Evolutionary conservation across 306 rosid genomes (phyloP).

Genomic region (Ormosia emarginata): DNA sequence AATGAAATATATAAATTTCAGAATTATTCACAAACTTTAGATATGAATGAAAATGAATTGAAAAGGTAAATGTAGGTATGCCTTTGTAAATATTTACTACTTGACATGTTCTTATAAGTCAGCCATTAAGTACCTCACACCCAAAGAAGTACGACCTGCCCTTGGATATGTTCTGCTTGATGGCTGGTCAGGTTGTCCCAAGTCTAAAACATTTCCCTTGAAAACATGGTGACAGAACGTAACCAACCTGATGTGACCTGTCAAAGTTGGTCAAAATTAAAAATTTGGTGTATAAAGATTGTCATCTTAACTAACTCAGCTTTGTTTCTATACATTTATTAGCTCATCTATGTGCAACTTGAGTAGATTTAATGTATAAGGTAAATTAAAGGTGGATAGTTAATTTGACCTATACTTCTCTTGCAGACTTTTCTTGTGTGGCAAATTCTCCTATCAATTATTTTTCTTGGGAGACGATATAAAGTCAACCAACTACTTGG

Average conservation of each 20-base stretch:
- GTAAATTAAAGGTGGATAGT: slow-evolving; percentile 11
- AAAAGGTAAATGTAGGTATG: background rate
- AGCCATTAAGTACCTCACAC: background rate
- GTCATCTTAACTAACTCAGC: background rate
- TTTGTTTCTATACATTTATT: background rate
- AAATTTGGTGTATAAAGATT: background rate
- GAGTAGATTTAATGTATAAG: slow-evolving; percentile 2
- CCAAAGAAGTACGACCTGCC: background rate
- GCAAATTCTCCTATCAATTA: slow-evolving; percentile 82
- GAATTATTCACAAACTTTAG: background rate
- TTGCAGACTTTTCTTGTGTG: slow-evolving; percentile 95
- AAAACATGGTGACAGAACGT: background rate
- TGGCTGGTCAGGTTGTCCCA: background rate
- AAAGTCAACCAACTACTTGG: slow-evolving; percentile 74
- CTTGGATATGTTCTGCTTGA: background rate
- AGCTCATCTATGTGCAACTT: background rate
- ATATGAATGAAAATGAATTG: background rate
- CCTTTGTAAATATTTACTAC: background rate
- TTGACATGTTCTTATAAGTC: background rate
- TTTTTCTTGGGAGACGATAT: slow-evolving; percentile 79
- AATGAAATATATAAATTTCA: background rate
- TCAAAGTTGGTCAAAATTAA: background rate
- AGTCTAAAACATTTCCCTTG: background rate
- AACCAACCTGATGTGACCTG: background rate
- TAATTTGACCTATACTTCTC: slow-evolving; percentile 14